Base-by-base conservation (phyloP, 2,329 filamentous ascomycete species). In the Colletotrichum shisoi region DNA sequence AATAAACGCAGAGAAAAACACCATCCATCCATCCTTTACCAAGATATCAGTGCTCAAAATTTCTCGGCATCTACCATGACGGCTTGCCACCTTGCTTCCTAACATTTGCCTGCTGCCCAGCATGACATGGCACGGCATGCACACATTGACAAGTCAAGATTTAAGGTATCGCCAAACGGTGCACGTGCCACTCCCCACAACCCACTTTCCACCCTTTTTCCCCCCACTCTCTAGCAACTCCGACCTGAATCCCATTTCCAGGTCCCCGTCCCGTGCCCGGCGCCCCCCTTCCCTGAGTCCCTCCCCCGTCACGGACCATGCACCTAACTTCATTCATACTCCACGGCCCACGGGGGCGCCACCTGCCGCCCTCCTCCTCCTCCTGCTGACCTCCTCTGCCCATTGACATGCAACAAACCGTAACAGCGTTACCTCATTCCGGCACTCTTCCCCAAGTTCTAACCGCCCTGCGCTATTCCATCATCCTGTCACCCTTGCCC, bases 371-470 rank as follows among this genome's bases (percentile, higher is more conserved):
- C 31, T 34, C 31, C 31, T 34, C 31, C 31, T 34, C 31, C 31
- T 34, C 31, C 31, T 45, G 5, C 42, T 44, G 2, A 45, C 24
- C 7, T 34, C 31, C 31, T 24, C 19, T 19, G 11, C 4, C 9
- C 48, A 19, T 34, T 27, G 12, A 21, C 49, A 21, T 53, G 31
- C 49, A 39, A 53, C 51, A 53, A 53, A 15, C 51, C 31, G 31
- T 6, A 52, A 52, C 12, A 13, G 3, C 4, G 17, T 15, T 34
- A 8, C 8, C 44, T 53, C 12, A 7, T 21, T 12, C 44, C n/a
- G 12, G 44, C 19, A n/a, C n/a, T 44, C 31, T 34, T 34, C 6
- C 27, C 27, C 2, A 31, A 31, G 27, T 31, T n/a, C n/a, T 45
- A 39, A 53, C 31, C 49, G n/a, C 31, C n/a, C 5, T 39, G n/a